phyloP scores from a whole-genome alignment of 352 stramenopile species.

The Phytopythium delawarense region DNA sequence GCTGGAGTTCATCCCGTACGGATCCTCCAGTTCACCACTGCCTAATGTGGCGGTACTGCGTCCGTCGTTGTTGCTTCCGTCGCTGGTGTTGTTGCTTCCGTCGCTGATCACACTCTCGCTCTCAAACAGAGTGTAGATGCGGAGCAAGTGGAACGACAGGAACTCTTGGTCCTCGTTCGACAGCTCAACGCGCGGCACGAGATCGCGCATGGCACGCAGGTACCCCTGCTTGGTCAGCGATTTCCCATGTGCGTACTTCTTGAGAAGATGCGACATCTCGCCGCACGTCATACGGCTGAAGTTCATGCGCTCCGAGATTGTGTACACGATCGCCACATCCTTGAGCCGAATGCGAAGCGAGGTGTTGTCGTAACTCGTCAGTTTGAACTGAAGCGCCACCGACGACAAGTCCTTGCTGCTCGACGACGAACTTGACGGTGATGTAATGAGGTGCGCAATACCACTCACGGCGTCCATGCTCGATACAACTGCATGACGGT shows the following conservation, averaged over 20 bases:
- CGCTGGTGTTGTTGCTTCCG: conserved; percentile 20
- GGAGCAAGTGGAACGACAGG: conserved; percentile 80
- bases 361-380: conserved; percentile 84
- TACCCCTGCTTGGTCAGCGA: conserved; percentile 72
- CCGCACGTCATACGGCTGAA: conserved; percentile 65
- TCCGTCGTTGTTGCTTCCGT: conserved; percentile 19
- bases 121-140: conserved; percentile 82
- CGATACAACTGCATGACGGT: conserved; percentile 33
- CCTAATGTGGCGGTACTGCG: conserved; percentile 20
- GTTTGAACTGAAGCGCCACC: conserved; percentile 80
- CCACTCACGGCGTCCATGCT: conserved; percentile 54
- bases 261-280: conserved; percentile 62
- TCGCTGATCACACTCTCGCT: conserved; percentile 54
- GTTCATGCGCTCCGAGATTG: conserved; percentile 80
- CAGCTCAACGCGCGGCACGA: conserved; percentile 64
- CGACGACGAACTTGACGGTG: conserved; percentile 34
- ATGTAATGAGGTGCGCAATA: conserved; percentile 60
- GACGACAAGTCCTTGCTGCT: conserved; percentile 57
- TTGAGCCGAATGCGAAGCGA: conserved; percentile 77
- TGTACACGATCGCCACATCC: conserved; percentile 85
- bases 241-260: conserved; percentile 63
- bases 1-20: conserved; percentile 33
- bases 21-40: conserved; percentile 13
- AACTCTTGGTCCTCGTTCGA: conserved; percentile 88
- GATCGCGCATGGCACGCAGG: conserved; percentile 69